Base-by-base conservation (phyloP, 78 protist species). In the Salpingoeca rosetta region DNA sequence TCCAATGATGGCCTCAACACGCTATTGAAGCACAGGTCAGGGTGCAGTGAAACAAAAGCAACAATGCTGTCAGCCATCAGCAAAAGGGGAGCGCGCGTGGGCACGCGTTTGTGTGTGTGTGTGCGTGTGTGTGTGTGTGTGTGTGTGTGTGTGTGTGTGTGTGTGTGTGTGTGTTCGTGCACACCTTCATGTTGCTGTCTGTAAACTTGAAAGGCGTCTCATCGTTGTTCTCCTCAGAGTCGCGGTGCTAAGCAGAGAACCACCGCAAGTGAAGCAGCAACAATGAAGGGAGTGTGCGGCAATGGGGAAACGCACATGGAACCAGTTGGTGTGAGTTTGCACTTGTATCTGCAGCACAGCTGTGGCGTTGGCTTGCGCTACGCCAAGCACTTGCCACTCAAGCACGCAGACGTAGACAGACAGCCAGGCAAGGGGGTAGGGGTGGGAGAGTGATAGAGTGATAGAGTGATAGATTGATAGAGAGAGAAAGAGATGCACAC, bases 141-240 rank as follows among this genome's bases (percentile, higher is more conserved):
- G 65, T 7, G 31, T 51, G 65, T 17, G 17, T 37, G 28, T 94
- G 81, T 26, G 88, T 89, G 75, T 93, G 57, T 27, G 72, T 72
- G 17, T 17, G 7, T 51, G 7, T 7, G 65, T 7, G 65, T 7
- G 65, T 22, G 65, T 7, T 51, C 7, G 65, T 51, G 65, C 65
- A 7, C 65, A 51, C 65, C 65, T 51, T 51, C 85, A 89, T 87
- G 85, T 86, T 90, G 76, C 92, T 95, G 26, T 57, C 75, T 1
- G 91, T 93, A 86, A 94, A 97, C 57, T 94, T 96, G 44, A 95
- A 97, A 76, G 91, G 91, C 44, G 93, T 92, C 82, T 91, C 84
- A 51, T 44, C 86, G 83, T 94, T 90, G 92, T 97, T 95, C 1
- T 93, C 82, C 36, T 85, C 88, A 3, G 94, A 89, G 88, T 96